Conservation (phyloP, 176 grass and related monocot genomes). For the Triticum aestivum region DNA sequence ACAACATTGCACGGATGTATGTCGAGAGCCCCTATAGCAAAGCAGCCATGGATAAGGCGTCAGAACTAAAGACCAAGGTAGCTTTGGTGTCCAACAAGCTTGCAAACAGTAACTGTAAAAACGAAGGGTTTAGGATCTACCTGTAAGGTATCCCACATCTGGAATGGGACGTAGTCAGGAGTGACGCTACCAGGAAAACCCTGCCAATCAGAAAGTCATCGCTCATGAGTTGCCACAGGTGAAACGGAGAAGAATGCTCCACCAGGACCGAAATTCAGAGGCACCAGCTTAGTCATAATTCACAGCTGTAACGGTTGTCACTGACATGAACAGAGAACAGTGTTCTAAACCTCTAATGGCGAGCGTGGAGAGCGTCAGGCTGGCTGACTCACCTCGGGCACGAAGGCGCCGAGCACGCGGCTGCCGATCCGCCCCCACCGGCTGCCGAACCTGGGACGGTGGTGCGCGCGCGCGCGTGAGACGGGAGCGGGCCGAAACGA, state of each 20-base stretch:
- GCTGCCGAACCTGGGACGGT: slow-evolving; percentile 52
- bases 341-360: background rate
- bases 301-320: background rate
- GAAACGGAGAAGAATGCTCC: background rate
- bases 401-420: slow-evolving; percentile 75
- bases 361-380: background rate
- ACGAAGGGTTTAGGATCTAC: slow-evolving; percentile 13
- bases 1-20: slow-evolving; percentile 89
- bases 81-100: background rate
- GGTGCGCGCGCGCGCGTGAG: background rate
- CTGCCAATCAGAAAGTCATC: slow-evolving; percentile 41
- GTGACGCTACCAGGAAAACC: slow-evolving; percentile 90
- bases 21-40: slow-evolving; percentile 73
- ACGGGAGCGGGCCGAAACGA: background rate
- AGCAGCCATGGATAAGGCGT: background rate
- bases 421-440: slow-evolving; percentile 65
- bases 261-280: background rate
- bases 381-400: slow-evolving; percentile 63
- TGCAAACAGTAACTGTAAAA: background rate
- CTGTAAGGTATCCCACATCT: slow-evolving; percentile 91
- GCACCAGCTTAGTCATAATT: background rate
- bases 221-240: background rate
- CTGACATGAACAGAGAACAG: too few species aligned
- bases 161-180: slow-evolving; percentile 87
- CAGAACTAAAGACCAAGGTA: background rate